phyloP scores from a whole-genome alignment of 139 green algal genomes.

The Pseudopediastrum boryanum region DNA sequence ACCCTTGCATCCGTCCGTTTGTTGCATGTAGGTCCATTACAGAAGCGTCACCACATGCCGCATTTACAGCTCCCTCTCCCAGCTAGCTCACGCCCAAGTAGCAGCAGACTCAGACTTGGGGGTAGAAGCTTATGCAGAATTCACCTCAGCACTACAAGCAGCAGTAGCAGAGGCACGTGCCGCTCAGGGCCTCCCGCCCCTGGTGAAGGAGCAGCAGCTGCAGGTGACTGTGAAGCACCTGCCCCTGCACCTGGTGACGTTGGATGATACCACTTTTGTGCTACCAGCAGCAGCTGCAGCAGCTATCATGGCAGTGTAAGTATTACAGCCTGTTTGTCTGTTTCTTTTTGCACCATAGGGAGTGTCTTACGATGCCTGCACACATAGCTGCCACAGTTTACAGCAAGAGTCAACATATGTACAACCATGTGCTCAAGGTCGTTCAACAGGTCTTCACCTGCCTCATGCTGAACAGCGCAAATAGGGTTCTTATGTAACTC shows the following conservation, averaged over 20 bases:
- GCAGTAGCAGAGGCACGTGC: slow-evolving; percentile 34
- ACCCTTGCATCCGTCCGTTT: too few relatives aligned
- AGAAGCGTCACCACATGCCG: slow-evolving; percentile 41
- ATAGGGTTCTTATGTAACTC: too few relatives aligned
- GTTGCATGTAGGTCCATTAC: background rate
- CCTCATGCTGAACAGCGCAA: too few relatives aligned
- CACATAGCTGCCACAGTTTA: too few relatives aligned
- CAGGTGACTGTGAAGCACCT: slow-evolving; percentile 40
- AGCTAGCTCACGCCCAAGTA: slow-evolving; percentile 56
- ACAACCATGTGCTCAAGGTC: too few relatives aligned
- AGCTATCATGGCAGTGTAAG: slow-evolving; percentile 41
- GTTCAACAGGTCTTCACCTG: too few relatives aligned
- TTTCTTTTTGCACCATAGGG: too few relatives aligned
- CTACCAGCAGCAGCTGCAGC: slow-evolving; percentile 53
- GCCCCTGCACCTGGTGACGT: slow-evolving; percentile 49
- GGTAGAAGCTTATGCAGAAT: slow-evolving; percentile 54
- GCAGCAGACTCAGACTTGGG: slow-evolving; percentile 41
- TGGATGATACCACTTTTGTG: slow-evolving; percentile 62
- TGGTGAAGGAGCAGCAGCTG: slow-evolving; percentile 18
- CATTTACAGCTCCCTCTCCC: slow-evolving; percentile 45
- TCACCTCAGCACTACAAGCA: slow-evolving; percentile 42
- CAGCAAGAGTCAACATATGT: too few relatives aligned
- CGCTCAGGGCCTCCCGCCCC: slow-evolving; percentile 34
- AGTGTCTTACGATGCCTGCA: too few relatives aligned
- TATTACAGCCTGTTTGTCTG: too few relatives aligned